Evolutionary conservation across 139 green algal species (phyloP), one percentile per base, ranked within the genome.

Genomic region (Bryopsis sp.): DNA sequence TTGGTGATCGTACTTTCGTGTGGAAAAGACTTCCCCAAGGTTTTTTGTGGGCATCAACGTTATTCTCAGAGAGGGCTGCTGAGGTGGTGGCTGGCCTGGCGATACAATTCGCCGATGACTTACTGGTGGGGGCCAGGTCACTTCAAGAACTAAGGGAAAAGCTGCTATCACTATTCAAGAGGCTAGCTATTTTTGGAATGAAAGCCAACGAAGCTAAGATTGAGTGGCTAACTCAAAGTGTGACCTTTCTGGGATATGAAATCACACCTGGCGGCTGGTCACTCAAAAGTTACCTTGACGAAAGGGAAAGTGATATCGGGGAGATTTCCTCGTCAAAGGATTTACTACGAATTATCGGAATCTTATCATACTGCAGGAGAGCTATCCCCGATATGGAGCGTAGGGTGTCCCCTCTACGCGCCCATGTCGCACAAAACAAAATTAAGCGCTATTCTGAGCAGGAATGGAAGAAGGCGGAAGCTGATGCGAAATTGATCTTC

Each of bases 191-290:
- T 11, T 69, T 58, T 57, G 62, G 62, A 54, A n/a, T 69, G 8
- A 69, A 69, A 57, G 62, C 54, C 36, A 69, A 69, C 39, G 6
- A 57, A 7, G 62, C 48, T 19, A 69, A 69, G n/a, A 35, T 11
- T 8, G n/a, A 67, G 43, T 67, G 29, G 19, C 22, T 67, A 11
- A 34, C 8, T 3, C 48, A 35, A 31, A n/a, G 3, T 37, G 15
- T 69, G 6, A 58, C 39, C 7, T 69, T 69, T 31, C 39, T 69
- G 19, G 62, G 62, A 6, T 5, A 50, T 28, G 62, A 69, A 31
- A 33, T 69, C 15, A 15, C 37, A 3, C 38, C 48, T 38, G 62
- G 62, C 5, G 5, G 4, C 4, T 58, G 37, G 62, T 39, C 38
- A 19, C 37, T 69, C 3, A 32, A 8, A 38, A 38, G 54, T 6